phyloP scores from a whole-genome alignment of 2,329 filamentous ascomycete genomes.

The Nannizziopsis barbatae region DNA sequence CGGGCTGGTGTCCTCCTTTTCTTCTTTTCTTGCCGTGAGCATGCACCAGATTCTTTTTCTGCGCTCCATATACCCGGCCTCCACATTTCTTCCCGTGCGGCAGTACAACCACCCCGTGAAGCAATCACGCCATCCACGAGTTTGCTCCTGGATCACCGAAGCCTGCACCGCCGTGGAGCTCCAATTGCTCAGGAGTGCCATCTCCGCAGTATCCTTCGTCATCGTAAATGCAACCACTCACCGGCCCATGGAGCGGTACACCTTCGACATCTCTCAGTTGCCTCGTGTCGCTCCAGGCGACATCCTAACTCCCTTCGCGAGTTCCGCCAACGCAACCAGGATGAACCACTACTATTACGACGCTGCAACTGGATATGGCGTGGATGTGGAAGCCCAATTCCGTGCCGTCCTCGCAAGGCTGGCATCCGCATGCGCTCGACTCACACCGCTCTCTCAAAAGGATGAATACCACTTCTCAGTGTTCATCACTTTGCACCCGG shows the following conservation, averaged over 20 bases:
- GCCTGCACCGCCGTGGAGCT: constrained; percentile 60
- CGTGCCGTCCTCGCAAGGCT: constrained; percentile 37
- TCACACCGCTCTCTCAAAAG: constrained; percentile 35
- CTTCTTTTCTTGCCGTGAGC: constrained; percentile 67
- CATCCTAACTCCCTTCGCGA: constrained; percentile 42
- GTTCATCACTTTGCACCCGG: constrained; percentile 39
- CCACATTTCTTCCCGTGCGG: constrained; percentile 65
- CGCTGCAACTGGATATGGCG: constrained; percentile 13
- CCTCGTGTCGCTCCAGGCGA: constrained; percentile 40
- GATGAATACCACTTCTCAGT: constrained; percentile 41
- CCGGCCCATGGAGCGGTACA: constrained; percentile 47
- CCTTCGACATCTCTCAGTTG: constrained; percentile 49
- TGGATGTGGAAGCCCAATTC: constrained; percentile 41
- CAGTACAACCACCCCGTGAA: constrained; percentile 77
- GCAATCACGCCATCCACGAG: constrained; percentile 73
- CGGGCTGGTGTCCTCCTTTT: constrained; percentile 57
- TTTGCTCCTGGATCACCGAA: constrained; percentile 76
- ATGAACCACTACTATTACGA: not conserved
- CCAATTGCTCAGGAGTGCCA: constrained; percentile 54
- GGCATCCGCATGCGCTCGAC: constrained; percentile 33
- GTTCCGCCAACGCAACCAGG: constrained; percentile 10
- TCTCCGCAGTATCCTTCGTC: constrained; percentile 46
- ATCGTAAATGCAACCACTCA: constrained; percentile 43
- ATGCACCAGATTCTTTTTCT: constrained; percentile 81
- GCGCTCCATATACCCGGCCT: constrained; percentile 63